Percentiles rank a stretch among this genome's conserved stretches.
Evolutionary conservation across 192 early-diverging fungal species (phyloP).

Genomic region (Diversispora epigaea): DNA sequence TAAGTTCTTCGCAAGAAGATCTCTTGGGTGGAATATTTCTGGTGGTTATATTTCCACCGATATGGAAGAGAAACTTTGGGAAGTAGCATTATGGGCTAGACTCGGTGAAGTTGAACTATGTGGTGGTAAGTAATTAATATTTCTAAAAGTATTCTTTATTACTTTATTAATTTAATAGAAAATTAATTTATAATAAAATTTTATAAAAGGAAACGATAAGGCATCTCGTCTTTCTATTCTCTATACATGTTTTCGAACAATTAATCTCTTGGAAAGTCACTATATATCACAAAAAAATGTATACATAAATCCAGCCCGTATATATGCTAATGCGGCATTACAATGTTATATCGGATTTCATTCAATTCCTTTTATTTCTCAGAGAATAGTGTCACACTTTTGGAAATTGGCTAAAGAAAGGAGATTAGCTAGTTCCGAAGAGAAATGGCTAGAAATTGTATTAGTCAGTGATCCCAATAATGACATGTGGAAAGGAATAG

Average conservation of each 20-base stretch:
- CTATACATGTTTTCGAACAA: slow-evolving; percentile 20
- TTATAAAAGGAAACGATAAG: slow-evolving; percentile 21
- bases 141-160: not conserved
- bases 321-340: slow-evolving; percentile 28
- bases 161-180: not conserved
- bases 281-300: not conserved
- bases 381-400: slow-evolving; percentile 15
- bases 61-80: slow-evolving; percentile 1
- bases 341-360: slow-evolving; percentile 28
- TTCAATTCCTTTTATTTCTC: slow-evolving; percentile 17
- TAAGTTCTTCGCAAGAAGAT: slow-evolving; percentile 9
- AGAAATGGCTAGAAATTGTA: slow-evolving; percentile 28
- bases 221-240: slow-evolving; percentile 27
- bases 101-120: slow-evolving; percentile 29
- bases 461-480: not conserved
- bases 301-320: slow-evolving; percentile 17
- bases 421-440: not conserved
- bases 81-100: slow-evolving; percentile 17
- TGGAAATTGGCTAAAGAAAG: slow-evolving; percentile 22
- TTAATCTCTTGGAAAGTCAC: slow-evolving; percentile 25
- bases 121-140: slow-evolving; percentile 16
- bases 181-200: not conserved
- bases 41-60: not conserved
- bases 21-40: slow-evolving; percentile 24
- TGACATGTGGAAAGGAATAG: slow-evolving; percentile 20